Evolutionary conservation across 139 green algal species (phyloP).

Genomic region (Edaphochlamys debaryana): DNA sequence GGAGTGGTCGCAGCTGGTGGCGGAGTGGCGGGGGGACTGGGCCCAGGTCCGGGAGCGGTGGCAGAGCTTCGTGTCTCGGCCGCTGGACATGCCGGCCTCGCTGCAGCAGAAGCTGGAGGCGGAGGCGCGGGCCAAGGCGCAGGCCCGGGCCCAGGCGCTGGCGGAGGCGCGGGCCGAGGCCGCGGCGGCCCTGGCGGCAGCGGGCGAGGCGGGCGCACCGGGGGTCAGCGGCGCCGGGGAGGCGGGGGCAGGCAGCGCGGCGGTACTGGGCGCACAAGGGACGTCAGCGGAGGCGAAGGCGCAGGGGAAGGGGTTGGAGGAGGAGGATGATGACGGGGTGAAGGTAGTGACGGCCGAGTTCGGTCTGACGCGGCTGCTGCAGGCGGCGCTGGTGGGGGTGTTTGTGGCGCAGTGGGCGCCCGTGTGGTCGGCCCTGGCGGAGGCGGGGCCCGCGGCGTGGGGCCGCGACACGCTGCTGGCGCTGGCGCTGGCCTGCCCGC

Average conservation of each 20-base stretch:
- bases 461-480: conserved; percentile 1
- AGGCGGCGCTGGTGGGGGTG: neutral
- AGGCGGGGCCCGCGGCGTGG: neutral
- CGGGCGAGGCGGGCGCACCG: too few species aligned
- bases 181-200: neutral
- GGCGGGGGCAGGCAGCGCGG: too few species aligned
- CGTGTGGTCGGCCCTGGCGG: conserved; percentile 1
- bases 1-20: neutral
- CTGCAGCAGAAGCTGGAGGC: neutral
- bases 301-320: too few species aligned
- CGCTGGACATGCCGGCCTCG: neutral
- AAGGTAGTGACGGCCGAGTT: neutral
- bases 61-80: neutral
- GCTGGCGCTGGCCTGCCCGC: conserved; percentile 17
- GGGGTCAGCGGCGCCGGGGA: neutral
- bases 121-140: neutral
- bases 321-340: neutral
- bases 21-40: conserved; percentile 7
- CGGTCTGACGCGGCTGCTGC: neutral
- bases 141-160: neutral
- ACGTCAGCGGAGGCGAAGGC: too few species aligned
- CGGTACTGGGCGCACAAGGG: too few species aligned
- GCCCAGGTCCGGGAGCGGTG: neutral
- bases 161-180: too few species aligned
- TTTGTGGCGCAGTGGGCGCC: conserved; percentile 36